Conservation (phyloP, 1,284 basidiomycete genomes). For the Stereum hirsutum region DNA sequence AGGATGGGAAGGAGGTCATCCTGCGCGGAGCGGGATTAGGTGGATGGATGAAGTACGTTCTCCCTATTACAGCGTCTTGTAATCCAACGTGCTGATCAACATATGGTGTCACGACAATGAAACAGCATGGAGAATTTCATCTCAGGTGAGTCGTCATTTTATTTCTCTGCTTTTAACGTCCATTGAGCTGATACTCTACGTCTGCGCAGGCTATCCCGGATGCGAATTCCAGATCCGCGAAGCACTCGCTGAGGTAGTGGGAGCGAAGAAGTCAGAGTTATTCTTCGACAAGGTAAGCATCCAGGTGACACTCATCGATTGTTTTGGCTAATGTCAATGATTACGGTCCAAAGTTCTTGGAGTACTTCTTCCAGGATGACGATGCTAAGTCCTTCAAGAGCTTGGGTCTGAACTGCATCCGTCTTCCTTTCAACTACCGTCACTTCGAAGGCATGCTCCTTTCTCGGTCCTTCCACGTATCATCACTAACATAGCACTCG, state of each 20-base stretch:
- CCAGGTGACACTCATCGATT: too few species aligned
- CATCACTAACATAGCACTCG: background rate
- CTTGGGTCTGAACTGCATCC: conserved; percentile 65
- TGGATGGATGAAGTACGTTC: conserved; percentile 60
- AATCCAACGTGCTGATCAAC: background rate
- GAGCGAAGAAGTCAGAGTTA: conserved; percentile 58
- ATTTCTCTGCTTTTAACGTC: background rate
- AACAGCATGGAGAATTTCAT: conserved; percentile 59
- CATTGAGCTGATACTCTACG: background rate
- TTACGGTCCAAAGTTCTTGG: conserved; percentile 41
- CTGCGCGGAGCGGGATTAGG: conserved; percentile 61
- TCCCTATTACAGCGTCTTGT: too few species aligned
- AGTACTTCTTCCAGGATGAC: conserved; percentile 63
- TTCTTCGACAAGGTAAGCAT: conserved; percentile 71
- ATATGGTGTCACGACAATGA: background rate
- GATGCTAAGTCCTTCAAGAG: conserved; percentile 64
- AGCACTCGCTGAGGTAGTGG: conserved; percentile 57
- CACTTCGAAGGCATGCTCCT: conserved; percentile 50
- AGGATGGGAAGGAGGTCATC: conserved; percentile 43
- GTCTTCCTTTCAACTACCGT: conserved; percentile 57
- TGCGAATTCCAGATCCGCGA: conserved; percentile 61
- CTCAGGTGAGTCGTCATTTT: conserved; percentile 22
- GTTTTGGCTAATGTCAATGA: background rate
- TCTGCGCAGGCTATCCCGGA: conserved; percentile 38
- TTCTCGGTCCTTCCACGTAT: background rate